Evolutionary conservation across 768 basidiomycete genomes (phyloP).

Genomic region (Pleurotus giganteus): DNA sequence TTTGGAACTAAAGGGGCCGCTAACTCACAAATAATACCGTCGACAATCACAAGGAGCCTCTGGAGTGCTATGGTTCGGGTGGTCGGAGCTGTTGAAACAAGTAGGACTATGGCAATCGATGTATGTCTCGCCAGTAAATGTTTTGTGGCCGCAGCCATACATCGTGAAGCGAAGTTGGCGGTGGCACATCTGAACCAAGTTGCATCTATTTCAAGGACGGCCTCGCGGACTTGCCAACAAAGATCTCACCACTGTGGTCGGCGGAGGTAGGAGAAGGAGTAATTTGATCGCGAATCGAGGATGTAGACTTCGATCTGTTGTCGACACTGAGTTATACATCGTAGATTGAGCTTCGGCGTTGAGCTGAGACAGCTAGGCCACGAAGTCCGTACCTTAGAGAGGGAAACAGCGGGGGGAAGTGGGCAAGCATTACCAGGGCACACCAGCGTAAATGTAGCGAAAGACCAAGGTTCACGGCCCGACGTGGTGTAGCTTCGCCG

Average conservation of each 20-base stretch:
- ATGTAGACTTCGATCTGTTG: conserved; percentile 33
- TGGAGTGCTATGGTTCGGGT: conserved; percentile 44
- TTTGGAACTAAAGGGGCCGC: not conserved
- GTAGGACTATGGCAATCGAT: conserved; percentile 50
- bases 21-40: conserved; percentile 45
- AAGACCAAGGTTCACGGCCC: conserved; percentile 19
- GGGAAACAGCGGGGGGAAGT: conserved; percentile 3
- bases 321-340: conserved; percentile 25
- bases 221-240: conserved; percentile 22
- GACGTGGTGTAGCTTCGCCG: conserved; percentile 10
- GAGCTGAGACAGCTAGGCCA: not conserved
- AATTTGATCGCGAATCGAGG: conserved; percentile 33
- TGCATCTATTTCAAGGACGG: conserved; percentile 17
- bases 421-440: not conserved
- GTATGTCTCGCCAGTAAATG: conserved; percentile 36
- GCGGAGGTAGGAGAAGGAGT: conserved; percentile 51
- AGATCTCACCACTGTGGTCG: conserved; percentile 37
- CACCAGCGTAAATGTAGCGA: conserved; percentile 5
- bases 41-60: conserved; percentile 43
- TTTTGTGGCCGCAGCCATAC: conserved; percentile 57
- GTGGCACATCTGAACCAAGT: conserved; percentile 54
- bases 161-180: conserved; percentile 53
- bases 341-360: conserved; percentile 21
- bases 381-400: conserved; percentile 1
- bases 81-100: conserved; percentile 49